These are phyloP conservation scores for Fraxinus albicans DNA, from an alignment of 305 asterid species.

Conservation along the genomic window DNA sequence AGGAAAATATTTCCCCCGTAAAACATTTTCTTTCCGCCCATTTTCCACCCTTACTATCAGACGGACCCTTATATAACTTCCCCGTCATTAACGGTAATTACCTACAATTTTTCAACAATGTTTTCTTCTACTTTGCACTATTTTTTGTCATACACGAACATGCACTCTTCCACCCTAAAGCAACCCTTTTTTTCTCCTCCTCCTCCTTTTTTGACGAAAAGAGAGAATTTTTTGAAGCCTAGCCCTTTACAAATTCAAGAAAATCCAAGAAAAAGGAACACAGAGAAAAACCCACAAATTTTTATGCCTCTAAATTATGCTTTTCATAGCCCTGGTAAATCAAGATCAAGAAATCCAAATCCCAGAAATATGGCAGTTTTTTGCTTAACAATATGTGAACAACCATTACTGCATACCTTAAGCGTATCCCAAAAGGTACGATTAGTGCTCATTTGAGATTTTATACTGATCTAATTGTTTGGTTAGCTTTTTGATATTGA, in stretches of 20 bases:
- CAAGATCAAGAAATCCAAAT: constrained; percentile 11
- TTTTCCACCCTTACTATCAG: no score
- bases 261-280: neutral
- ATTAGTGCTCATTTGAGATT: neutral
- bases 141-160: neutral
- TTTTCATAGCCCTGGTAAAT: neutral
- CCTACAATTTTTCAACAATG: neutral
- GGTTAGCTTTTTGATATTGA: neutral
- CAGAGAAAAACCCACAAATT: constrained; percentile 9
- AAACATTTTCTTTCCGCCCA: no score
- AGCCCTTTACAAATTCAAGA: constrained; percentile 18
- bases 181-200: constrained; percentile 21
- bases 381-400: constrained; percentile 20
- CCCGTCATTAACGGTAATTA: constrained; percentile 22
- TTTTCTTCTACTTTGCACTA: neutral
- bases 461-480: neutral
- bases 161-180: constrained; percentile 32
- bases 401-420: constrained; percentile 7
- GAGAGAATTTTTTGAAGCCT: neutral
- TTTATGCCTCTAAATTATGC: constrained; percentile 7
- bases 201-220: constrained; percentile 8
- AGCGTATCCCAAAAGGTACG: constrained; percentile 45
- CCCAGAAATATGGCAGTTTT: constrained; percentile 1
- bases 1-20: no score
- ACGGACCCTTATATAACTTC: no score